phyloP scores from a whole-genome alignment of 1,284 basidiomycete genomes.

The Salmacisia buchloeana region DNA sequence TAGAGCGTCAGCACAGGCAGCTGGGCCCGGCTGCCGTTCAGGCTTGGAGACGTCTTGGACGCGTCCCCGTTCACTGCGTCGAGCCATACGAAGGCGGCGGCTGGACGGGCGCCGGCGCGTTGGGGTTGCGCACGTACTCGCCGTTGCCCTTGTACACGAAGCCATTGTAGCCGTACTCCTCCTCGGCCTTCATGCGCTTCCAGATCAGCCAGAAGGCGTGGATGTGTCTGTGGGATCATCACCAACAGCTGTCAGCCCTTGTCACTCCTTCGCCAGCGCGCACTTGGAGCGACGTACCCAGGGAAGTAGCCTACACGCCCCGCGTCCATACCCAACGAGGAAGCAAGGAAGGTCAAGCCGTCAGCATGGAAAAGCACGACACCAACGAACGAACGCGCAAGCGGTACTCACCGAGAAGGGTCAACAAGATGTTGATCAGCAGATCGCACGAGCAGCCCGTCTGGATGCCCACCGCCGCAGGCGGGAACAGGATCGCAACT shows the following conservation, averaged over 20 bases:
- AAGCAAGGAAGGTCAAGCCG: not conserved
- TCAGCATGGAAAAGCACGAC: not conserved
- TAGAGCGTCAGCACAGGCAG: not conserved
- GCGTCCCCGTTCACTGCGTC: no score
- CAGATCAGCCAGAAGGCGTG: conserved; percentile 29
- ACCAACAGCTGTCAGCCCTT: not conserved
- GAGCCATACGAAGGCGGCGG: conserved; percentile 4
- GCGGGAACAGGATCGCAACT: conserved; percentile 64
- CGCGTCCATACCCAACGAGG: not conserved
- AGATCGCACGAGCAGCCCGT: conserved; percentile 63
- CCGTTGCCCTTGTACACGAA: conserved; percentile 32
- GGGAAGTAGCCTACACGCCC: conserved; percentile 20
- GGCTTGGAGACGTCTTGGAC: not conserved
- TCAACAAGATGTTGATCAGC: conserved; percentile 71
- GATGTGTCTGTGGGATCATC: not conserved
- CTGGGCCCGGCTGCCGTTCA: not conserved
- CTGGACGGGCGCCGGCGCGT: not conserved
- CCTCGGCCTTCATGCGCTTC: conserved; percentile 37
- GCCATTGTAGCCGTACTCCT: conserved; percentile 22
- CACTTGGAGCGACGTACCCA: conserved; percentile 25
- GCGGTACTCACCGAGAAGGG: conserved; percentile 57
- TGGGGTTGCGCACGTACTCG: conserved; percentile 25
- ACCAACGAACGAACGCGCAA: not conserved
- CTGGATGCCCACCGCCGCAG: conserved; percentile 63
- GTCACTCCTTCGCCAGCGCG: no score